Conservation (phyloP, 2,329 filamentous ascomycete genomes). For the Phoma sp. region DNA sequence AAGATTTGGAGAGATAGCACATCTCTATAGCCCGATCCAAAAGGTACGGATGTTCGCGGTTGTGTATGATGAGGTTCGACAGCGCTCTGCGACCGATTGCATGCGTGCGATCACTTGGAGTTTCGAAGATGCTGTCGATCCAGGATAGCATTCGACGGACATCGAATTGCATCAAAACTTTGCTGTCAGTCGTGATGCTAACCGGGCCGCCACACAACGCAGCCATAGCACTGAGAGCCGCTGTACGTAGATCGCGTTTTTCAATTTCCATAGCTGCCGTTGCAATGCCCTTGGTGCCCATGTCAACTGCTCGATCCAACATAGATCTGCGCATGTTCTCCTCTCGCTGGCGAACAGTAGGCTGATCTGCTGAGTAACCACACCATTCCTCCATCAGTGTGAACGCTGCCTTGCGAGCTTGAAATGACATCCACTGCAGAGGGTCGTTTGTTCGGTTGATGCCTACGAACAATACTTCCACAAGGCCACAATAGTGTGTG, state of each 20-base stretch:
- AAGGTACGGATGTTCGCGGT: constrained; percentile 83
- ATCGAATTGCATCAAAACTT: constrained; percentile 88
- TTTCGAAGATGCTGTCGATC: constrained; percentile 94
- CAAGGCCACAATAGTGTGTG: constrained; percentile 90
- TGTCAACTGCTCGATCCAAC: constrained; percentile 75
- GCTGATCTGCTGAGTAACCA: constrained; percentile 91
- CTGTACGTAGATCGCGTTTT: constrained; percentile 87
- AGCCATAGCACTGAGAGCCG: constrained; percentile 94
- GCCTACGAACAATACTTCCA: constrained; percentile 91
- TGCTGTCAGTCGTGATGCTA: constrained; percentile 85
- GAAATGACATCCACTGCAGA: constrained; percentile 95
- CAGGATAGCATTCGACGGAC: constrained; percentile 90
- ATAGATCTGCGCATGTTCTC: constrained; percentile 86
- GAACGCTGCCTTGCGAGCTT: constrained; percentile 93
- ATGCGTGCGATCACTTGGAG: constrained; percentile 89
- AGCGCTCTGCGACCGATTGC: constrained; percentile 86
- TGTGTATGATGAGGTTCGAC: constrained; percentile 88
- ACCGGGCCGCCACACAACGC: constrained; percentile 84
- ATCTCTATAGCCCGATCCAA: constrained; percentile 89
- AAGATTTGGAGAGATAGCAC: constrained; percentile 82
- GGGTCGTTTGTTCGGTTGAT: constrained; percentile 86
- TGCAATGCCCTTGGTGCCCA: constrained; percentile 76
- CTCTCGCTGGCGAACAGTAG: constrained; percentile 79
- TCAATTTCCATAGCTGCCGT: constrained; percentile 96
- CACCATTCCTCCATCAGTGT: constrained; percentile 99